Evolutionary conservation across 179 eudicot species (phyloP), one percentile per base, ranked within the genome.

Genomic region (Monotropa hypopitys): DNA sequence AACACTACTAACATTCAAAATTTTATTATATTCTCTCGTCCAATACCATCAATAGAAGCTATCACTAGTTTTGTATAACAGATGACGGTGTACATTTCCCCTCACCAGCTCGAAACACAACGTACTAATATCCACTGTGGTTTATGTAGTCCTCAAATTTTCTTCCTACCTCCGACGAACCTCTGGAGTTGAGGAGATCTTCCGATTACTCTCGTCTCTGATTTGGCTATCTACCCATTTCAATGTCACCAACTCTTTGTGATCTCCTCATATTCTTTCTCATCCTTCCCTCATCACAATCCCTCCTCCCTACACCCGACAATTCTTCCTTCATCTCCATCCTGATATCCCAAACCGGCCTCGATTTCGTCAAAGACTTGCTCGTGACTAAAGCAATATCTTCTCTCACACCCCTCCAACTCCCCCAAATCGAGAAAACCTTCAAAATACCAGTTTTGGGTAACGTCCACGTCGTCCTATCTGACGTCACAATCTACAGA

Each of bases 391-490:
- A 89, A 70, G 92, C 94, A 40, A 80, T 92, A 8, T 81, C 94
- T 12, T 76, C 90, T 2, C 81, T 92, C 13, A 88, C 88, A 0
- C 90, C 92, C 20, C 88, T 94, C 12, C 45, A 84, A 28, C 77
- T 96, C 33, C 92, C 98, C 35, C 67, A 70, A 51, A 89, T 96
- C 53, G 78, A 87, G 50, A 88, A 82, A 21, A 38, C 83, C 42
- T 71, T 83, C 11, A 83, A 85, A 75, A 89, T 96, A 53, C 98
- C 98, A 18, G 74, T 93, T 33, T 42, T 88, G 21, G 99, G 99
- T n/a, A 85, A 73, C 74, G 98, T 90, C 18, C 80, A 57, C 15
- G 46, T 88, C 30, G 72, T 76, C 5, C 79, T 91, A 32, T 88
- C 96, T 20, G 85, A 93, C 61, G 77, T 90, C 67, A 85, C 86